Evolutionary conservation across 2,329 filamentous ascomycete genomes (phyloP), one percentile per base, ranked within the genome.

Genomic region (Orbilia quercus): DNA sequence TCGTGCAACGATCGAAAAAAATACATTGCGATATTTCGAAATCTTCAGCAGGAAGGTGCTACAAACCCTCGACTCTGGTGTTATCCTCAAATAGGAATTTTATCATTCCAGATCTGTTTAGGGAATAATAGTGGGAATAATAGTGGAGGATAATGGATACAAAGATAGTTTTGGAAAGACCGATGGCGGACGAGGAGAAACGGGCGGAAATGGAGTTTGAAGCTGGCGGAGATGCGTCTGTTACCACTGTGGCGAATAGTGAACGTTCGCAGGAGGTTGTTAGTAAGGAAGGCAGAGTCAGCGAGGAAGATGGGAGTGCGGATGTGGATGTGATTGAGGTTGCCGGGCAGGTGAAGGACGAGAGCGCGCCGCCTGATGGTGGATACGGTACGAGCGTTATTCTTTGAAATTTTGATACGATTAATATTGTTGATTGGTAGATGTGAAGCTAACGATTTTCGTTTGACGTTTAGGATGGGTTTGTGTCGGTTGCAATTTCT

Each of bases 311-410:
- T 16, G 9, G 45, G 20, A 45, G 12, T n/a, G 60, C 36, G 1
- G 53, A 7, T n/a, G 60, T 28, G 1, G 53, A 7, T 16, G 48
- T 12, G 18, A 31, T 65, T 54, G 67, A 73, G 34, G 54, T 48
- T 60, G 69, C 69, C 31, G 60, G 45, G n/a, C 22, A 60, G 18
- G 54, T 18, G n/a, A 20, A 20, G 7, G 69, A 73, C 28, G 60
- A 73, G 9, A 73, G 69, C 77, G 79, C 81, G 2, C 84, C 85
- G 1, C 86, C 86, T 0, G 82, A 88, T 77, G 87, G 87, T 44
- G 87, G 87, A 12, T 89, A 89, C 75, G 83, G 82, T 28, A 84
- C 82, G 83, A 79, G 83, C 72, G 22, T 58, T 5, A 31, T 23
- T 44, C 20, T 28, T 36, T 22, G 54, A 12, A 57, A 36, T 45